Conservation (phyloP, 2,329 filamentous ascomycete species). For the Botrytis cinerea region DNA sequence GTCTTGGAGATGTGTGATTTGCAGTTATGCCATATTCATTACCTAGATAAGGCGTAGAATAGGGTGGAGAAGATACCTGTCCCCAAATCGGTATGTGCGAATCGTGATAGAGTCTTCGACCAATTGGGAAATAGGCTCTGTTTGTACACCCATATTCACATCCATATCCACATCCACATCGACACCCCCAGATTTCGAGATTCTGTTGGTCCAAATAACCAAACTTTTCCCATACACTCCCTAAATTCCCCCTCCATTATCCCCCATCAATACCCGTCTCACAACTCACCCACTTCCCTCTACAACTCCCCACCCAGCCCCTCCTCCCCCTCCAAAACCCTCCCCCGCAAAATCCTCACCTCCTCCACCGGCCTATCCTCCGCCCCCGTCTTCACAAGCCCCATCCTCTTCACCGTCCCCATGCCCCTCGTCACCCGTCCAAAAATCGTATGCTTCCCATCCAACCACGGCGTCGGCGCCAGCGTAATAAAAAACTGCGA, state of each 20-base stretch:
- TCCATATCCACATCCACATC: not conserved
- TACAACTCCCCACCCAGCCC: conserved; percentile 15
- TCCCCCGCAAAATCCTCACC: conserved; percentile 75
- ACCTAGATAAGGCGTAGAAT: not conserved
- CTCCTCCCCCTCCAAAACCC: conserved; percentile 62
- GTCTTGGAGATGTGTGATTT: not conserved
- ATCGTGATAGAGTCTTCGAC: not conserved
- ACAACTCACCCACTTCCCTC: not conserved
- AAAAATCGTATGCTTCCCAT: conserved; percentile 97
- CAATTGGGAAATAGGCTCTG: not conserved
- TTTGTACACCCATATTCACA: not conserved
- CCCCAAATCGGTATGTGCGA: not conserved
- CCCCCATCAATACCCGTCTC: not conserved
- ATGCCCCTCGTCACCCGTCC: conserved; percentile 85
- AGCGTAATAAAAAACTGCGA: conserved; percentile 96
- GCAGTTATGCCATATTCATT: not conserved
- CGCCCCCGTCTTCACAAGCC: conserved; percentile 76
- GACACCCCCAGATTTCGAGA: not conserved
- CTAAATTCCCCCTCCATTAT: rapidly evolving
- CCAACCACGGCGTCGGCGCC: conserved; percentile 91
- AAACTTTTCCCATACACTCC: not conserved
- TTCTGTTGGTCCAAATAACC: not conserved
- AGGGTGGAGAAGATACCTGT: not conserved
- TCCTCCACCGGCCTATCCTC: conserved; percentile 83
- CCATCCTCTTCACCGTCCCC: conserved; percentile 82